phyloP scores from a whole-genome alignment of 164 flowering plant species.

The Malania oleifera region DNA sequence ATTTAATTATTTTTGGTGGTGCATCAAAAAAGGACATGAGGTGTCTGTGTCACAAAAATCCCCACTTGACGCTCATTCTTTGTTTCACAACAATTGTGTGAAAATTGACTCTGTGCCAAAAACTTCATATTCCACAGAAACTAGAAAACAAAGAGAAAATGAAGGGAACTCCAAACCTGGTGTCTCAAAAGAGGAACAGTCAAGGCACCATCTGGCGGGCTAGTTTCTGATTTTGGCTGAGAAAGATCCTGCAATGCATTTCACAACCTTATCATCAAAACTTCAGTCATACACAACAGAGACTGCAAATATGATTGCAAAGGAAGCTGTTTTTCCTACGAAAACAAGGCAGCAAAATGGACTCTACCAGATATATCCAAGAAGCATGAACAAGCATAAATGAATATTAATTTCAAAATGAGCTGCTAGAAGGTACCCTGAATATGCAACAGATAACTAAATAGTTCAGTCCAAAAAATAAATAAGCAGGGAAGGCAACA shows the following conservation, averaged over 20 bases:
- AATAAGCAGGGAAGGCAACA: neutral
- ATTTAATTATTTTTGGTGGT: too few species aligned
- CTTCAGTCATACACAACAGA: neutral
- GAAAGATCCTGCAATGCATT: slow-evolving; percentile 63
- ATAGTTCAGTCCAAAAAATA: neutral
- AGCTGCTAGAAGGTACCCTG: neutral
- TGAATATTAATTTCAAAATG: neutral
- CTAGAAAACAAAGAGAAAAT: neutral
- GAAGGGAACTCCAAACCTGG: slow-evolving; percentile 48
- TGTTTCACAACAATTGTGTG: neutral
- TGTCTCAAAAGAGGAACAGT: slow-evolving; percentile 80
- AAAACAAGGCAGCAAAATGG: too few species aligned
- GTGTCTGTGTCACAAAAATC: too few species aligned
- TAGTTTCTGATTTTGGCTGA: slow-evolving; percentile 69
- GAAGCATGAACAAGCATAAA: neutral
- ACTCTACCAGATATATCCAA: neutral
- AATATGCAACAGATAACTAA: neutral
- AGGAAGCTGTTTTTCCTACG: too few species aligned
- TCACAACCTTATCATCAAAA: neutral
- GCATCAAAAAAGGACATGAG: too few species aligned
- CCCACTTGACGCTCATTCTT: too few species aligned
- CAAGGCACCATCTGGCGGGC: slow-evolving; percentile 74
- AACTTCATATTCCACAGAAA: neutral
- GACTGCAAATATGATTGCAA: too few species aligned
- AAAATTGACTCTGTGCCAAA: neutral